Percentiles rank a stretch among this genome's conserved stretches.
These are phyloP conservation scores for Neonectria ditissima DNA, from an alignment of 2,329 filamentous ascomycete species.

Conservation along the genomic window DNA sequence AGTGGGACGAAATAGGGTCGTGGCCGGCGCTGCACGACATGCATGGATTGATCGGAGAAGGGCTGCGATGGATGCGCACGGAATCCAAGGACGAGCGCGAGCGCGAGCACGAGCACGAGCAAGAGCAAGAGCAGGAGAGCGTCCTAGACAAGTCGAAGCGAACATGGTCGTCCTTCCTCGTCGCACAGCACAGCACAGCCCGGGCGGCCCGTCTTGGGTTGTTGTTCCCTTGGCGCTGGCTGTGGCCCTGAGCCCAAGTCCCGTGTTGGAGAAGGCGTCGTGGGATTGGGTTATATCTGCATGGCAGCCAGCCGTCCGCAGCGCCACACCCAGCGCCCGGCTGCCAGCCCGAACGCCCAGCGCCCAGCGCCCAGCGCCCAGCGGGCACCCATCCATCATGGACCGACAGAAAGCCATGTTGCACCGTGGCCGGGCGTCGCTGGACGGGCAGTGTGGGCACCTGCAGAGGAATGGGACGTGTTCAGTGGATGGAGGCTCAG, in stretches of 20 bases:
- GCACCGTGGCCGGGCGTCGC: slow-evolving; percentile 24
- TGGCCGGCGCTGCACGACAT: slow-evolving; percentile 25
- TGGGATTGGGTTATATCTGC: slow-evolving; percentile 19
- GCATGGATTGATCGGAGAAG: slow-evolving; percentile 6
- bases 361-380: neutral
- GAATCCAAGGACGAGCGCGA: slow-evolving; percentile 11
- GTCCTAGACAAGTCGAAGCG: neutral
- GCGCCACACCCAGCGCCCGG: slow-evolving; percentile 20
- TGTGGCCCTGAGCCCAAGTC: neutral
- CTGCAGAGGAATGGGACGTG: slow-evolving; percentile 12
- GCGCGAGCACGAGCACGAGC: neutral
- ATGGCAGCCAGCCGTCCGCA: slow-evolving; percentile 16
- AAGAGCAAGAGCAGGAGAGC: neutral
- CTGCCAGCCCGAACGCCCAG: neutral
- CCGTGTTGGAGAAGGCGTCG: slow-evolving; percentile 19
- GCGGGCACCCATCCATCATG: neutral
- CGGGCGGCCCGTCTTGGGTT: slow-evolving; percentile 7
- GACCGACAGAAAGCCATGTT: neutral
- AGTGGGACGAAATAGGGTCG: slow-evolving; percentile 20
- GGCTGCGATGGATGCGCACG: slow-evolving; percentile 11
- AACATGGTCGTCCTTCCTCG: neutral
- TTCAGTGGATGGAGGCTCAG: slow-evolving; percentile 11
- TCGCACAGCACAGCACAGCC: slow-evolving; percentile 23
- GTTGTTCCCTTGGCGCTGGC: neutral
- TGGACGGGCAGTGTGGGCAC: slow-evolving; percentile 8